Conservation (phyloP, 768 basidiomycete genomes). For the Crucibulum laeve region DNA sequence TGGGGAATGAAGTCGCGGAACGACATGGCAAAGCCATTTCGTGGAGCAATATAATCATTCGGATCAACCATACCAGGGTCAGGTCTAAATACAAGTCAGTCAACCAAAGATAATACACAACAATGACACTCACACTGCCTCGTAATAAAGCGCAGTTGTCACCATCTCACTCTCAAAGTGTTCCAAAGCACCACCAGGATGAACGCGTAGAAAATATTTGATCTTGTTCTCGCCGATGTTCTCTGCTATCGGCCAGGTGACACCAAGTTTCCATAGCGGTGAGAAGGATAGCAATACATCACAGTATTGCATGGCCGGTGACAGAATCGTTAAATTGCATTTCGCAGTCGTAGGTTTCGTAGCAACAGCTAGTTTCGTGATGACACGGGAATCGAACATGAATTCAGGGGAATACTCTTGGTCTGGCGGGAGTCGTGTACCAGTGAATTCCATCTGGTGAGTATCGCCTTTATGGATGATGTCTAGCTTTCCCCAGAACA, state of each 20-base stretch:
- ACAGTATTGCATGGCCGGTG: conserved; percentile 73
- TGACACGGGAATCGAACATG: conserved; percentile 71
- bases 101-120: conserved; percentile 1
- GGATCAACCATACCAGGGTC: conserved; percentile 76
- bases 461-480: conserved; percentile 76
- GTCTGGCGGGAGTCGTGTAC: conserved; percentile 63
- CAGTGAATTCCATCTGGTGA: conserved; percentile 80
- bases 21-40: conserved; percentile 84
- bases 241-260: conserved; percentile 80
- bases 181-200: conserved; percentile 83
- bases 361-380: conserved; percentile 72
- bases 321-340: conserved; percentile 70
- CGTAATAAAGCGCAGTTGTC: conserved; percentile 79
- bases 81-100: conserved; percentile 44
- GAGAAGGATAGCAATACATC: conserved; percentile 74
- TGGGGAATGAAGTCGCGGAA: conserved; percentile 79
- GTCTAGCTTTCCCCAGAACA: conserved; percentile 85
- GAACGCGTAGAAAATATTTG: conserved; percentile 80
- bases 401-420: conserved; percentile 65
- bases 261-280: conserved; percentile 67
- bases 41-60: conserved; percentile 71
- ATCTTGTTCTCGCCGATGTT: conserved; percentile 61
- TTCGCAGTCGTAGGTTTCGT: conserved; percentile 72
- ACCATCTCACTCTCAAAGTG: conserved; percentile 84
- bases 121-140: conserved; percentile 60